phyloP scores from a whole-genome alignment of 2,329 filamentous ascomycete genomes.

The Diaporthe citri region DNA sequence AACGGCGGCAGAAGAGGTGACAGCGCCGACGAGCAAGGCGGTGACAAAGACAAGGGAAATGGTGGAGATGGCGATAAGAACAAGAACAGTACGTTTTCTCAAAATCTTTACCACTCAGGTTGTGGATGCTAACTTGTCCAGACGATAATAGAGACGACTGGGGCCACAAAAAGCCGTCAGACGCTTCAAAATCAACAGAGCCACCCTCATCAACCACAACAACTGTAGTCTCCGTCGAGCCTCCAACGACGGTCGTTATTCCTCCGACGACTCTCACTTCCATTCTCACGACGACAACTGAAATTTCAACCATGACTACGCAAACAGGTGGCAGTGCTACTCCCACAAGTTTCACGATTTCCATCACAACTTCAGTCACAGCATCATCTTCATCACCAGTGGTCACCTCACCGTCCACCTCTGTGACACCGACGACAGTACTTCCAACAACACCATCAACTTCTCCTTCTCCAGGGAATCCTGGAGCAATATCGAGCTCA shows the following conservation, averaged over 20 bases:
- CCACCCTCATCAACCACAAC: not conserved
- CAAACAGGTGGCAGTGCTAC: not conserved
- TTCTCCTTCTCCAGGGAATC: not conserved
- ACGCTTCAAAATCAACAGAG: not conserved
- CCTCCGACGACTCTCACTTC: not conserved
- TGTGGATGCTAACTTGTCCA: not conserved
- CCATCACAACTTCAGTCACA: not conserved
- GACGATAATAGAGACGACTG: not conserved
- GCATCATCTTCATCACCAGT: not conserved
- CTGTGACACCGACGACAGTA: not conserved
- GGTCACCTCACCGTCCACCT: not conserved
- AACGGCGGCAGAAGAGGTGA: conserved; percentile 1
- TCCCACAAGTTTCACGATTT: not conserved
- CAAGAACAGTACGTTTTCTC: not conserved
- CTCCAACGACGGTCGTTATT: not conserved
- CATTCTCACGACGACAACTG: not conserved
- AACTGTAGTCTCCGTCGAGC: not conserved
- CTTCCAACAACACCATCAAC: not conserved
- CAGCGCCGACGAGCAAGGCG: not conserved
- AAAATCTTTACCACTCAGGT: too few species aligned
- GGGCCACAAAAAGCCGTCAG: not conserved
- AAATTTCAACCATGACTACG: not conserved
- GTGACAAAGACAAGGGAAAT: not conserved
- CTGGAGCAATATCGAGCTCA: not conserved
- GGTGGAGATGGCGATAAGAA: not conserved